phyloP scores from a whole-genome alignment of 2,329 filamentous ascomycete species.

The Alternaria longipes region DNA sequence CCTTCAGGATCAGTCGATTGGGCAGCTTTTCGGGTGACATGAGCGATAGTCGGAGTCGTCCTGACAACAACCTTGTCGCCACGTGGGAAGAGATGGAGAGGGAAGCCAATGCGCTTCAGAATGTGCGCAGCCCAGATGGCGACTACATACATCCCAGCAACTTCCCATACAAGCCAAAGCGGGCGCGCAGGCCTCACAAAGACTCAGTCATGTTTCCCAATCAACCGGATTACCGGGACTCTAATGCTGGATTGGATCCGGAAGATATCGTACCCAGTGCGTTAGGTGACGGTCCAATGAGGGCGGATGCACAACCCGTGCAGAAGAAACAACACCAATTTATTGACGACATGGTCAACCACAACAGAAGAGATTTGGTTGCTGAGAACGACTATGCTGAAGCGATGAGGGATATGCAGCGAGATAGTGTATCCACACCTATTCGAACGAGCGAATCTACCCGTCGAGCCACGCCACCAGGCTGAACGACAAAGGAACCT shows the following conservation, averaged over 20 bases:
- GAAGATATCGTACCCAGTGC: conserved; percentile 46
- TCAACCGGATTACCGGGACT: conserved; percentile 17
- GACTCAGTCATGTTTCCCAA: conserved; percentile 39
- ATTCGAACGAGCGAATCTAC: conserved; percentile 10
- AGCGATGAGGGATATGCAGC: conserved; percentile 41
- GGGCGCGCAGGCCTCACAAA: conserved; percentile 33
- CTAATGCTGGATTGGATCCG: conserved; percentile 29
- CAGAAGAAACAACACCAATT: conserved; percentile 32
- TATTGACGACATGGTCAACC: conserved; percentile 26
- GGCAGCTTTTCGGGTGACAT: conserved; percentile 50
- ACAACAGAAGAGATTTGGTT: conserved; percentile 28
- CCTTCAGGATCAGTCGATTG: conserved; percentile 55
- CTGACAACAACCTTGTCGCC: conserved; percentile 41
- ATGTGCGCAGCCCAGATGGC: conserved; percentile 42
- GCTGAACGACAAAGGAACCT: conserved; percentile 4
- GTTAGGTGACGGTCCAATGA: conserved; percentile 29
- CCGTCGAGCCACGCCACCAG: conserved; percentile 2
- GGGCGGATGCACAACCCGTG: conserved; percentile 23
- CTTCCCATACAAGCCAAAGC: conserved; percentile 37
- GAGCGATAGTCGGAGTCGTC: conserved; percentile 45
- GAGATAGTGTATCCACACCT: conserved; percentile 20
- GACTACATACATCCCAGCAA: conserved; percentile 43
- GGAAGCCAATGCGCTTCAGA: conserved; percentile 37
- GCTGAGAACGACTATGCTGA: conserved; percentile 42
- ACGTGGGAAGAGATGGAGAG: conserved; percentile 48